Conservation (phyloP, 495 filamentous ascomycete species). For the Polyplosphaeria fusca region DNA sequence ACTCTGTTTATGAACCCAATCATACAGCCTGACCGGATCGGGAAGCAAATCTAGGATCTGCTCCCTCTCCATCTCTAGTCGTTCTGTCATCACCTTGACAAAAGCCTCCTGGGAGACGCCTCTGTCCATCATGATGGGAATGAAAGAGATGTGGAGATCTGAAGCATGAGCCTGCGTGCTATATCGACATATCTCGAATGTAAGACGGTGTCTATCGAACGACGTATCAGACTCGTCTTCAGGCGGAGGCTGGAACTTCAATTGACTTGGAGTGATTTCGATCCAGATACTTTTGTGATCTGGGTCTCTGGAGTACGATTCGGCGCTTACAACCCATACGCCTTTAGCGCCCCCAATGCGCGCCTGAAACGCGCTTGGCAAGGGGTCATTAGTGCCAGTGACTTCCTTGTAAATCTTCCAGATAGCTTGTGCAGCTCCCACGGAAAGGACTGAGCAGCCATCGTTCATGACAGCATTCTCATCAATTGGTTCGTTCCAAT, state of each 20-base stretch:
- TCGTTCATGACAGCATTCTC: constrained; percentile 34
- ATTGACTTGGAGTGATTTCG: constrained; percentile 72
- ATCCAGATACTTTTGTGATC: constrained; percentile 59
- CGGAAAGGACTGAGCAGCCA: constrained; percentile 38
- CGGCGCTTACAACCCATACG: constrained; percentile 73
- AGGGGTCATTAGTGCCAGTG: constrained; percentile 24
- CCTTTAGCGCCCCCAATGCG: constrained; percentile 85
- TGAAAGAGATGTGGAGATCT: constrained; percentile 70
- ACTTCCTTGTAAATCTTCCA: constrained; percentile 16
- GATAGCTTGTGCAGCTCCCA: constrained; percentile 28
- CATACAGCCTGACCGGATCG: constrained; percentile 48
- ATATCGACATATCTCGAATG: constrained; percentile 69
- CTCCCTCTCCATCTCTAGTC: constrained; percentile 58
- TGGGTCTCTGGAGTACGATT: constrained; percentile 42
- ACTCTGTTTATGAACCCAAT: constrained; percentile 53
- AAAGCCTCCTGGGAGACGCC: constrained; percentile 58
- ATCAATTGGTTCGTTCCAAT: constrained; percentile 10
- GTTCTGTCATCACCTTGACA: constrained; percentile 55
- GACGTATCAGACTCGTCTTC: constrained; percentile 45
- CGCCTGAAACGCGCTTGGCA: constrained; percentile 75
- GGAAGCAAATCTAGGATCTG: constrained; percentile 58
- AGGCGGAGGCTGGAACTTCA: constrained; percentile 68
- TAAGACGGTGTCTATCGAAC: constrained; percentile 50
- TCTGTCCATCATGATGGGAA: constrained; percentile 71
- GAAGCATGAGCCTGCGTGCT: constrained; percentile 61